These are phyloP conservation scores for Malassezia slooffiae DNA, from an alignment of 1,284 basidiomycete species.

Conservation along the genomic window DNA sequence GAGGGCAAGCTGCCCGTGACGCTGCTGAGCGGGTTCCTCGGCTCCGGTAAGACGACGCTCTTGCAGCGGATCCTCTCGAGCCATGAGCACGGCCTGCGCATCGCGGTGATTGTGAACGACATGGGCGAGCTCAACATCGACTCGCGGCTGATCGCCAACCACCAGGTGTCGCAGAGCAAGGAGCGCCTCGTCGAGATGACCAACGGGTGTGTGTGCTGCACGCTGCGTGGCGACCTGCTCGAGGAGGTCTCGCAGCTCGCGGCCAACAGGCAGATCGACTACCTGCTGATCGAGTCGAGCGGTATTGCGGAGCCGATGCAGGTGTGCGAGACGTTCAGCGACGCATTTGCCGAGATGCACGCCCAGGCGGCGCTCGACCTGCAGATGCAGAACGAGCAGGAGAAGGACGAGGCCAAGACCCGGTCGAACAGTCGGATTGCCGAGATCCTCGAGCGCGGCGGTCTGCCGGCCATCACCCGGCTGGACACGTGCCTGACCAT, in stretches of 20 bases:
- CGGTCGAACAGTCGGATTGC: constrained; percentile 42
- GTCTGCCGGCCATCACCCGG: constrained; percentile 46
- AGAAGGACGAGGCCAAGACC: constrained; percentile 26
- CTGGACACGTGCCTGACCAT: constrained; percentile 37
- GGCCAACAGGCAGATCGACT: constrained; percentile 47
- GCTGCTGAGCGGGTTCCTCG: constrained; percentile 50
- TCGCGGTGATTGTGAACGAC: constrained; percentile 50
- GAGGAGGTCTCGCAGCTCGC: constrained; percentile 50
- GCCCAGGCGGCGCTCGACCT: constrained; percentile 39
- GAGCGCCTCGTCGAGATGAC: constrained; percentile 50
- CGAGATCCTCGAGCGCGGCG: constrained; percentile 48
- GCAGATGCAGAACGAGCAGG: constrained; percentile 4
- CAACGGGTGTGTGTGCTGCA: constrained; percentile 52
- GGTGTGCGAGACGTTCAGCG: constrained; percentile 48
- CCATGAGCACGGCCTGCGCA: constrained; percentile 48
- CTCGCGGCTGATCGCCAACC: constrained; percentile 47
- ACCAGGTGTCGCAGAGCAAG: constrained; percentile 48
- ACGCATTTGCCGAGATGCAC: constrained; percentile 45
- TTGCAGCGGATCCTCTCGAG: constrained; percentile 49
- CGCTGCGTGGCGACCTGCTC: constrained; percentile 50
- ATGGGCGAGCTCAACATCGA: constrained; percentile 50
- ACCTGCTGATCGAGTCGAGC: constrained; percentile 49
- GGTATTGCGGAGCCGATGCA: constrained; percentile 51
- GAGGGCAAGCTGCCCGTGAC: constrained; percentile 48
- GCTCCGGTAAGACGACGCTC: constrained; percentile 51